phyloP scores from a whole-genome alignment of 306 rosid genomes.

The Vigna mungo region DNA sequence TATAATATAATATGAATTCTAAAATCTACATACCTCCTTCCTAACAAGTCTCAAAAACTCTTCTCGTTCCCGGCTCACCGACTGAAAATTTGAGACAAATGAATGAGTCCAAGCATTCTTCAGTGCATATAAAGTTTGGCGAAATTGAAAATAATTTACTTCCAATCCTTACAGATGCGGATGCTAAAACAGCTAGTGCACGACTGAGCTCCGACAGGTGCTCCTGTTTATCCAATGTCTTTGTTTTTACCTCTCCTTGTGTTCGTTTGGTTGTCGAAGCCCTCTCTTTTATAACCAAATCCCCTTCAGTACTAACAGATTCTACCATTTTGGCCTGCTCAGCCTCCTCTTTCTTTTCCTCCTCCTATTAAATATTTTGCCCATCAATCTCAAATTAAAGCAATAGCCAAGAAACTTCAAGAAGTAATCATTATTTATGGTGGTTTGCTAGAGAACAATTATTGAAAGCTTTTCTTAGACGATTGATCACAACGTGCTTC shows the following conservation, averaged over 20 bases:
- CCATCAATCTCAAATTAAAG: conserved; percentile 37
- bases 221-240: conserved; percentile 68
- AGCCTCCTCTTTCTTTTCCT: conserved; percentile 79
- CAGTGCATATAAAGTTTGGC: background rate
- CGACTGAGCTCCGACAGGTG: conserved; percentile 79
- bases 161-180: conserved; percentile 76
- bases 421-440: conserved; percentile 9
- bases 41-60: conserved; percentile 79
- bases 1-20: background rate
- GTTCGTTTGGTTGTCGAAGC: conserved; percentile 56
- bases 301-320: conserved; percentile 54
- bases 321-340: conserved; percentile 63
- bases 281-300: conserved; percentile 69
- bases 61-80: conserved; percentile 84
- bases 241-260: conserved; percentile 43
- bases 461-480: conserved; percentile 6
- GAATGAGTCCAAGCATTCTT: conserved; percentile 17
- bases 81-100: conserved; percentile 53
- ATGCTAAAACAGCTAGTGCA: conserved; percentile 87
- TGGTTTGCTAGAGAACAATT: conserved; percentile 14
- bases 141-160: background rate
- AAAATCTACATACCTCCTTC: conserved; percentile 68
- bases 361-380: conserved; percentile 60
- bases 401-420: conserved; percentile 27
- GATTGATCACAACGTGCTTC: conserved; percentile 6